phyloP scores from a whole-genome alignment of 805 yeast genomes.

The Pichia deserticola region DNA sequence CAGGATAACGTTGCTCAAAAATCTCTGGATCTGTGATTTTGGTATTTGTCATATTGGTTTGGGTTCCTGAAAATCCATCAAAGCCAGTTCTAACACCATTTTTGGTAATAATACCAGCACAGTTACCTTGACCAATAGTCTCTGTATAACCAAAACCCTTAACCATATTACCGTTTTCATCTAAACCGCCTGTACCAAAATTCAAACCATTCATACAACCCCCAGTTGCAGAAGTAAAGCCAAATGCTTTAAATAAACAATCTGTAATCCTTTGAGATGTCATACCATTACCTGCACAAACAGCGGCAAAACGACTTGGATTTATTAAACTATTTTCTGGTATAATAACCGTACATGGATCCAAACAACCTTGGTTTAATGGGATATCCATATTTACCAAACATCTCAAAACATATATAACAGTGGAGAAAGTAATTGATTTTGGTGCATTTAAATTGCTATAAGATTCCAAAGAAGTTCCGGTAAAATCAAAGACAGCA shows the following conservation, averaged over 20 bases:
- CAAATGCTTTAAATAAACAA: constrained; percentile 77
- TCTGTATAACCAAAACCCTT: constrained; percentile 86
- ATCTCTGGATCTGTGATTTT: constrained; percentile 88
- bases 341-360: constrained; percentile 62
- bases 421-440: constrained; percentile 84
- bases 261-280: constrained; percentile 93
- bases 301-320: constrained; percentile 86
- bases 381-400: constrained; percentile 85
- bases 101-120: constrained; percentile 56
- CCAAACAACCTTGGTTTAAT: constrained; percentile 84
- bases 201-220: constrained; percentile 94
- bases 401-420: constrained; percentile 78
- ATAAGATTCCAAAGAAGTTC: constrained; percentile 77
- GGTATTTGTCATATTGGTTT: constrained; percentile 91
- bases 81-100: constrained; percentile 10
- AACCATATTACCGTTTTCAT: constrained; percentile 39
- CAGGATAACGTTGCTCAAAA: constrained; percentile 84
- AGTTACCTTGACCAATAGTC: constrained; percentile 93
- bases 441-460: constrained; percentile 91
- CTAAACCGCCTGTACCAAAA: constrained; percentile 72
- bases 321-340: constrained; percentile 59
- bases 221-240: constrained; percentile 90
- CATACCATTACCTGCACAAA: constrained; percentile 91
- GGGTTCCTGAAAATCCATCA: constrained; percentile 81
- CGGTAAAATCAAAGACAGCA: constrained; percentile 76